These are phyloP conservation scores for Boletus rex-veris DNA, from an alignment of 768 basidiomycete genomes.

Conservation along the genomic window DNA sequence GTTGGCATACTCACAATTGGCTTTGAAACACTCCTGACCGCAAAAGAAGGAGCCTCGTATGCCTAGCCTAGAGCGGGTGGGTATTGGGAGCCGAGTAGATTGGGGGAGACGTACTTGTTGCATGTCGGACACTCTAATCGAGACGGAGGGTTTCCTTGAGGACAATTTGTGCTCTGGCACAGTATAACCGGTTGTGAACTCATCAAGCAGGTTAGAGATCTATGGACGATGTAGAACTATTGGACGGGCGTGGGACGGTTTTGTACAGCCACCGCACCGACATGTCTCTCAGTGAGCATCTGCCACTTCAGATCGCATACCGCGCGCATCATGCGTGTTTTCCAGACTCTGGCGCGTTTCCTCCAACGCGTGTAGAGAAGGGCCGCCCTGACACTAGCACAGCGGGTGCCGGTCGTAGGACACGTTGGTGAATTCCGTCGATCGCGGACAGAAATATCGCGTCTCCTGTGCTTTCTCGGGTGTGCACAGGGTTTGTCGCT, in stretches of 20 bases:
- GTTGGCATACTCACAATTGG: slow-evolving; percentile 64
- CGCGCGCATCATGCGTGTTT: slow-evolving; percentile 26
- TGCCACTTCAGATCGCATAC: slow-evolving; percentile 4
- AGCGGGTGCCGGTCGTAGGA: slow-evolving; percentile 6
- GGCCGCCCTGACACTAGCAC: slow-evolving; percentile 9
- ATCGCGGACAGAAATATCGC: too few species aligned
- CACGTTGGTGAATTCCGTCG: neutral
- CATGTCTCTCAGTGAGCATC: too few species aligned
- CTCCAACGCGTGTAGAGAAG: neutral
- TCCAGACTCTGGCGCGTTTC: neutral
- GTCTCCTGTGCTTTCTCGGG: too few species aligned
- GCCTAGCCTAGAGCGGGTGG: slow-evolving; percentile 52
- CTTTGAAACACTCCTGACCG: slow-evolving; percentile 94
- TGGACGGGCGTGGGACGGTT: neutral
- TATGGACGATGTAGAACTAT: neutral
- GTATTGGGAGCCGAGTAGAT: neutral
- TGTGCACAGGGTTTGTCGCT: slow-evolving; percentile 6
- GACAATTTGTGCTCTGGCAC: slow-evolving; percentile 71
- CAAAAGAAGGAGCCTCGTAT: slow-evolving; percentile 89
- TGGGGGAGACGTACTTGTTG: slow-evolving; percentile 61
- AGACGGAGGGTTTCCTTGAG: slow-evolving; percentile 81
- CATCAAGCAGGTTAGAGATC: slow-evolving; percentile 27
- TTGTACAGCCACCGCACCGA: too few species aligned
- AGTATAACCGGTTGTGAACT: slow-evolving; percentile 35
- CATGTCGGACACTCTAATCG: slow-evolving; percentile 92